These are phyloP conservation scores for Cladosporium sp. DNA, from an alignment of 2,329 filamentous ascomycete species.

Conservation along the genomic window DNA sequence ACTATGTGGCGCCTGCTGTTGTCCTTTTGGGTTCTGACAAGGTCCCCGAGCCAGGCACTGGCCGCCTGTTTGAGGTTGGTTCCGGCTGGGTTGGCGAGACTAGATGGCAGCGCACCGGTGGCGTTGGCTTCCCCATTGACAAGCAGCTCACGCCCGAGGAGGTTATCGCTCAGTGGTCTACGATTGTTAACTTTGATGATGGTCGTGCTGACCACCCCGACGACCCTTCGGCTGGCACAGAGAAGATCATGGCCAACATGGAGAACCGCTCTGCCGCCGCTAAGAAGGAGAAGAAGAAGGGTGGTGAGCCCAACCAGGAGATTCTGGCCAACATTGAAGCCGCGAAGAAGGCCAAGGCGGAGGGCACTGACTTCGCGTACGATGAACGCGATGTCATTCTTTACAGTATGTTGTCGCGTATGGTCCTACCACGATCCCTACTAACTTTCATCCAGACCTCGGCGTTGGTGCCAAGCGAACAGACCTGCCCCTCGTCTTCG, in stretches of 20 bases:
- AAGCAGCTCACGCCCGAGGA: slow-evolving; percentile 79
- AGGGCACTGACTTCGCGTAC: slow-evolving; percentile 76
- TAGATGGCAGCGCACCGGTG: slow-evolving; percentile 89
- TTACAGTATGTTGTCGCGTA: slow-evolving; percentile 68
- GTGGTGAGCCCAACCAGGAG: slow-evolving; percentile 49
- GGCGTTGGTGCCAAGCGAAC: slow-evolving; percentile 88
- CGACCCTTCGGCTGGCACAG: slow-evolving; percentile 69
- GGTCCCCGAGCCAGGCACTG: slow-evolving; percentile 76
- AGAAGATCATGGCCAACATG: slow-evolving; percentile 82
- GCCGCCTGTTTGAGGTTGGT: slow-evolving; percentile 88
- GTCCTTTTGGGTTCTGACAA: slow-evolving; percentile 83
- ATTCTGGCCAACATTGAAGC: slow-evolving; percentile 71
- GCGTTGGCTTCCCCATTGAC: slow-evolving; percentile 87
- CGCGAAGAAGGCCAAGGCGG: slow-evolving; percentile 66
- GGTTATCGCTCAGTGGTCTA: slow-evolving; percentile 69
- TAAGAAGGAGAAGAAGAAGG: slow-evolving; percentile 34
- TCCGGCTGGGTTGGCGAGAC: slow-evolving; percentile 91
- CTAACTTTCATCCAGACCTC: slow-evolving; percentile 51
- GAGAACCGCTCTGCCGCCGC: slow-evolving; percentile 58
- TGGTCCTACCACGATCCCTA: no score
- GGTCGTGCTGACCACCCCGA: slow-evolving; percentile 82
- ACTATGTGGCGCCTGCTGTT: slow-evolving; percentile 93
- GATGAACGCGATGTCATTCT: slow-evolving; percentile 85
- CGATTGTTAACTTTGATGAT: slow-evolving; percentile 83
- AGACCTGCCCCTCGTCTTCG: slow-evolving; percentile 83